phyloP scores from a whole-genome alignment of 108 stramenopile genomes.

The Fragilariopsis cylindrus region DNA sequence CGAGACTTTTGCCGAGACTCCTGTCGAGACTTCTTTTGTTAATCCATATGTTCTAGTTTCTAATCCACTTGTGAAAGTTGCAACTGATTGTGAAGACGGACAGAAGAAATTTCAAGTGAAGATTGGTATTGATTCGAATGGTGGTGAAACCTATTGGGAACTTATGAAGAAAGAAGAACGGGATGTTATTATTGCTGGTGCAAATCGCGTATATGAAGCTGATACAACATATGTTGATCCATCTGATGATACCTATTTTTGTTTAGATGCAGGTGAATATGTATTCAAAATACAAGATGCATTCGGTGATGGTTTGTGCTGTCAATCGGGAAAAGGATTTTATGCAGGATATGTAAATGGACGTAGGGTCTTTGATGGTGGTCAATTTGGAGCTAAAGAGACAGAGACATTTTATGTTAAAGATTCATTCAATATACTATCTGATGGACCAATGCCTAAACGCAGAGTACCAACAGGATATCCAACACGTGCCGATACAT shows the following conservation, averaged over 20 bases:
- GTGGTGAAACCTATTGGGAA: conserved; percentile 1
- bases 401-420: too few species aligned
- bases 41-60: not conserved
- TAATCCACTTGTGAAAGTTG: not conserved
- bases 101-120: not conserved
- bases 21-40: not conserved
- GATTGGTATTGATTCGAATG: not conserved
- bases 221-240: not conserved
- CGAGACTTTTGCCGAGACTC: too few species aligned
- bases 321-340: conserved; percentile 39
- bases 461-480: too few species aligned
- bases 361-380: conserved; percentile 25
- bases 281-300: not conserved
- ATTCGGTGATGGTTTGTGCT: conserved; percentile 18
- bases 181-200: not conserved
- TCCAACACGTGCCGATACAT: too few species aligned
- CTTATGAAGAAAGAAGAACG: not conserved
- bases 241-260: not conserved
- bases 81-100: not conserved
- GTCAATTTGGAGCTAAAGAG: conserved; percentile 35
- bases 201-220: not conserved
- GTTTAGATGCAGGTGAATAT: not conserved
- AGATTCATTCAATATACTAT: too few species aligned
- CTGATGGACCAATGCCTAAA: too few species aligned
- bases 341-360: conserved; percentile 39